Evolutionary conservation across 2,329 filamentous ascomycete genomes (phyloP).

Genomic region (Hypoxylon sp.): DNA sequence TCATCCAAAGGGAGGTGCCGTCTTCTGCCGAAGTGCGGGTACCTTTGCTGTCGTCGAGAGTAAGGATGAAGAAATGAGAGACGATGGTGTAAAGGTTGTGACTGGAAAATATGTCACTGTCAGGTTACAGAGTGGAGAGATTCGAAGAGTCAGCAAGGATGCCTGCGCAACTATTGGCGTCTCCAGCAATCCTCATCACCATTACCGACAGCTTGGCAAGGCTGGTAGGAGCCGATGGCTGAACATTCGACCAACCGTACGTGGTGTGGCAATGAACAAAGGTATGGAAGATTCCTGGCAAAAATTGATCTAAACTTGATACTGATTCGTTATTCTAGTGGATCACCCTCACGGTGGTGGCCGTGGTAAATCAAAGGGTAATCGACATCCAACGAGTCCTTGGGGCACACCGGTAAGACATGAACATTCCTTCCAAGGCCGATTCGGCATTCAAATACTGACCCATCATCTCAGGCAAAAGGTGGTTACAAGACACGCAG

Average conservation of each 20-base stretch:
- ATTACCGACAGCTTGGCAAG: constrained; percentile 93
- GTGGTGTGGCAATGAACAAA: constrained; percentile 99
- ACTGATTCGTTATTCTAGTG: constrained; percentile 61
- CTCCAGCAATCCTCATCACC: constrained; percentile 92
- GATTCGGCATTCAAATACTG: constrained; percentile 46
- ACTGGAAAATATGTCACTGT: constrained; percentile 86
- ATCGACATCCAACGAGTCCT: constrained; percentile 92
- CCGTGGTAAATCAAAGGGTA: constrained; percentile 99
- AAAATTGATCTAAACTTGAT: constrained; percentile 17
- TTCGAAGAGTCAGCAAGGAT: constrained; percentile 89
- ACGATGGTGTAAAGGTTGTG: constrained; percentile 72
- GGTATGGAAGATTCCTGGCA: constrained; percentile 64
- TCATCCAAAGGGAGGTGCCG: constrained; percentile 78
- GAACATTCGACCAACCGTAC: constrained; percentile 93
- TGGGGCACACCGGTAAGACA: constrained; percentile 93
- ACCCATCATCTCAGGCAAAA: constrained; percentile 71
- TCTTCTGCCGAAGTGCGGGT: constrained; percentile 95
- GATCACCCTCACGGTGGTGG: constrained; percentile 99
- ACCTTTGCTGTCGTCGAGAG: constrained; percentile 91
- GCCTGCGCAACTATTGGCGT: constrained; percentile 96
- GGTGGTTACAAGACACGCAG: constrained; percentile 92
- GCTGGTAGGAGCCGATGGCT: constrained; percentile 94
- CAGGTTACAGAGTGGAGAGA: constrained; percentile 91
- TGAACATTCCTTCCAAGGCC: constrained; percentile 21
- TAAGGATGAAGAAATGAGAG: constrained; percentile 83